Conservation (phyloP, 495 filamentous ascomycete species). For the Neurospora sp. region DNA sequence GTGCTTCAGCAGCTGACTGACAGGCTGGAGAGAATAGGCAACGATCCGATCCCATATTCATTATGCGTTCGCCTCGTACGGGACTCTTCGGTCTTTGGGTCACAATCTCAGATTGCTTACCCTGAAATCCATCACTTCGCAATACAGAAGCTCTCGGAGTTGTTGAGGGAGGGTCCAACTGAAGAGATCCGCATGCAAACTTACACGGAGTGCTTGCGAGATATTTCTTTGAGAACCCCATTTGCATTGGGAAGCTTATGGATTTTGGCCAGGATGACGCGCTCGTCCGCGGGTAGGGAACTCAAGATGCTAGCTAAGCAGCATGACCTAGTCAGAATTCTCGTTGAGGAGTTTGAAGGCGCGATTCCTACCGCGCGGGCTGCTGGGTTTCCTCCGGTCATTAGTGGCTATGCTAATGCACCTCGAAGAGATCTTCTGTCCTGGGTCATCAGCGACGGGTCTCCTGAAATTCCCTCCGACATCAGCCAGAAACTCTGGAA, state of each 20-base stretch:
- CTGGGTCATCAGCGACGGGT: conserved; percentile 46
- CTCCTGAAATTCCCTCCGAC: conserved; percentile 49
- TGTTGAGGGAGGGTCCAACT: conserved; percentile 31
- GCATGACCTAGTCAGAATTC: conserved; percentile 34
- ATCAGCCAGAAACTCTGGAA: conserved; percentile 58
- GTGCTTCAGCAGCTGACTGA: conserved; percentile 23
- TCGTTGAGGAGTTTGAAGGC: conserved; percentile 41
- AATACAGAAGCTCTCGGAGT: conserved; percentile 37
- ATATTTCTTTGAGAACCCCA: conserved; percentile 34
- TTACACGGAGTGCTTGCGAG: conserved; percentile 33
- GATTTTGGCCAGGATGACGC: conserved; percentile 51
- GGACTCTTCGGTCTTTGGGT: conserved; percentile 42
- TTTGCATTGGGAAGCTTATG: conserved; percentile 57
- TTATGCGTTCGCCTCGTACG: conserved; percentile 59
- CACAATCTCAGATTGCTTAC: conserved; percentile 30
- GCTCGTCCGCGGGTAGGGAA: conserved; percentile 21
- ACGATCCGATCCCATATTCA: conserved; percentile 33
- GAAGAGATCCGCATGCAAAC: conserved; percentile 29
- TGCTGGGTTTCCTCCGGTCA: conserved; percentile 28
- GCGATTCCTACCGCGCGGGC: conserved; percentile 24
- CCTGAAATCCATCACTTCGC: conserved; percentile 52
- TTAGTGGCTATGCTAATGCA: conserved; percentile 24
- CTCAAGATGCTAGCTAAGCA: conserved; percentile 30
- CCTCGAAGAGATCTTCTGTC: conserved; percentile 51
- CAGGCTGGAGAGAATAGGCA: conserved; percentile 10